Evolutionary conservation across 2,329 filamentous ascomycete genomes (phyloP).

Genomic region (Aspergillus pseudonomiae): DNA sequence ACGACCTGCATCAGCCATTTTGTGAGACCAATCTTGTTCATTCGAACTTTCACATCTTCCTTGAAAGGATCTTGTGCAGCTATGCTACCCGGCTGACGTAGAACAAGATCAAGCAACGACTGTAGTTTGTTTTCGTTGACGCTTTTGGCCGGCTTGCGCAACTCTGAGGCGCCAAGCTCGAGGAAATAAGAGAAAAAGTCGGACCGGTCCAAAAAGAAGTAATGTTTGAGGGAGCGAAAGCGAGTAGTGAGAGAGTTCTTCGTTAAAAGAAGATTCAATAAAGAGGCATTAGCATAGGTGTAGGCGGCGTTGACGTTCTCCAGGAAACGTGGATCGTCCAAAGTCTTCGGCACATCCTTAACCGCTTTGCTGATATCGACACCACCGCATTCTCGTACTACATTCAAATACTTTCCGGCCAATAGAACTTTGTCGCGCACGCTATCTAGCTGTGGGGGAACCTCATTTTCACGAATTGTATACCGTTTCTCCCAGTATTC

Average conservation of each 20-base stretch:
- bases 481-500: constrained; percentile 99
- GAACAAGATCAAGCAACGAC: constrained; percentile 89
- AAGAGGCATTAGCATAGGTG: constrained; percentile 89
- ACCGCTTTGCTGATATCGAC: constrained; percentile 90
- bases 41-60: constrained; percentile 95
- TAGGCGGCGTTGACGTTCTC: constrained; percentile 97
- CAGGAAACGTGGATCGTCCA: constrained; percentile 87
- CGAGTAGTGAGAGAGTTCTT: constrained; percentile 88
- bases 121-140: constrained; percentile 95
- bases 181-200: constrained; percentile 99
- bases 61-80: constrained; percentile 96
- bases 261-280: constrained; percentile 87
- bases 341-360: constrained; percentile 84
- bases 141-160: constrained; percentile 83
- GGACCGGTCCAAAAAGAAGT: constrained; percentile 97
- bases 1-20: constrained; percentile 96
- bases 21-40: constrained; percentile 91
- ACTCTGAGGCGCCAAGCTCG: constrained; percentile 83
- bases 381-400: constrained; percentile 94
- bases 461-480: constrained; percentile 86
- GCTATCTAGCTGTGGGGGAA: constrained; percentile 86
- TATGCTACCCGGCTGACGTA: constrained; percentile 93
- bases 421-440: constrained; percentile 94
- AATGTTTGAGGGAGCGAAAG: constrained; percentile 91
- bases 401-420: constrained; percentile 96